Conservation (phyloP, 2,329 filamentous ascomycete genomes). For the Paraphoma sp. region DNA sequence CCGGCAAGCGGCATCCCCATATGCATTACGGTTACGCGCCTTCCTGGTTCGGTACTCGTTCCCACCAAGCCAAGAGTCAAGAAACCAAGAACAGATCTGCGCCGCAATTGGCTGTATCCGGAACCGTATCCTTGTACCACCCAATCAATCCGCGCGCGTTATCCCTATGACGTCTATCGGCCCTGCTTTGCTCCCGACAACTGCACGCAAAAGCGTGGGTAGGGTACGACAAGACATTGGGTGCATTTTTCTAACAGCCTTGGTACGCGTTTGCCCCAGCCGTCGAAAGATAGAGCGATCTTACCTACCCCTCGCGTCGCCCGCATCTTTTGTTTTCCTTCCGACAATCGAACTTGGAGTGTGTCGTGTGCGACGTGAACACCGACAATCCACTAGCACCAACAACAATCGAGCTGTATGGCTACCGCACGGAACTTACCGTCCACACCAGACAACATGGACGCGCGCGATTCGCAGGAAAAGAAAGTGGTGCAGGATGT, state of each 20-base stretch:
- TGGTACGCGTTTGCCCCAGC: background rate
- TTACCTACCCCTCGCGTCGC: background rate
- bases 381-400: background rate
- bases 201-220: constrained; percentile 2
- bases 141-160: background rate
- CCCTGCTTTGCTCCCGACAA: background rate
- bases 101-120: background rate
- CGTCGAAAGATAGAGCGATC: background rate
- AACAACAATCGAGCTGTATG: background rate
- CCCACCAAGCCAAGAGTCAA: background rate
- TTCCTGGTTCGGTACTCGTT: background rate
- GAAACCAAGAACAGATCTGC: background rate
- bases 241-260: background rate
- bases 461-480: background rate
- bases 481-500: constrained; percentile 16
- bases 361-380: background rate
- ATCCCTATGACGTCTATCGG: background rate
- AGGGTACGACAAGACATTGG: constrained; percentile 1
- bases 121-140: background rate
- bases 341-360: background rate
- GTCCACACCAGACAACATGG: background rate
- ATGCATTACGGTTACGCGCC: background rate
- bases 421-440: background rate
- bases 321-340: background rate
- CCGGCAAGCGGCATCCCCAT: too few species aligned